Evolutionary conservation across 192 early-diverging fungal genomes (phyloP).

Genomic region (Mortierella claussenii): DNA sequence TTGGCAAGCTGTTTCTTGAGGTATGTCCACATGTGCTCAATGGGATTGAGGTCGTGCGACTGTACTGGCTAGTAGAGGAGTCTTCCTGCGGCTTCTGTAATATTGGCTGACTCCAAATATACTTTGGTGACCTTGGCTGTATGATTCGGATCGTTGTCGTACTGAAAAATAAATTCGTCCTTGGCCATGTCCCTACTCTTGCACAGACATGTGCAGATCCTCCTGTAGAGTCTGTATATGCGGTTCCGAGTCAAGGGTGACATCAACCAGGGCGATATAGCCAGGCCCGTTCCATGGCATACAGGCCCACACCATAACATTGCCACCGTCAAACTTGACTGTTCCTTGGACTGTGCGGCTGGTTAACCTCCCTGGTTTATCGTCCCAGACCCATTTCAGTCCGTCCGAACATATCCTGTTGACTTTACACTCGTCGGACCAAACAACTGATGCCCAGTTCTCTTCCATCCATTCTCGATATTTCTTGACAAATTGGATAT

Average conservation of each 20-base stretch:
- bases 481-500: conserved; percentile 15
- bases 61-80: background rate
- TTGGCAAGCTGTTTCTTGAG: conserved; percentile 2
- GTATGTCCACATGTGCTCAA: conserved; percentile 9
- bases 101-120: background rate
- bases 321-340: conserved; percentile 25
- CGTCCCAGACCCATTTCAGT: conserved; percentile 18
- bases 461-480: conserved; percentile 36
- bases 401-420: conserved; percentile 31
- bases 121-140: conserved; percentile 18
- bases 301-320: conserved; percentile 14
- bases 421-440: conserved; percentile 31
- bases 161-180: conserved; percentile 29
- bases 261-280: conserved; percentile 19
- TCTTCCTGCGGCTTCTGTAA: conserved; percentile 6
- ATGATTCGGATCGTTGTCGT: conserved; percentile 54
- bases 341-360: conserved; percentile 15
- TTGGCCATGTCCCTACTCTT: conserved; percentile 14
- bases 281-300: conserved; percentile 9
- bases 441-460: conserved; percentile 14
- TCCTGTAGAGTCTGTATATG: conserved; percentile 23
- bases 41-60: conserved; percentile 8
- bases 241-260: conserved; percentile 6
- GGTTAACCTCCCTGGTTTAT: background rate
- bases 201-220: conserved; percentile 10